Evolutionary conservation across 2,329 filamentous ascomycete species (phyloP).

Genomic region (Plectosphaerella plurivora): DNA sequence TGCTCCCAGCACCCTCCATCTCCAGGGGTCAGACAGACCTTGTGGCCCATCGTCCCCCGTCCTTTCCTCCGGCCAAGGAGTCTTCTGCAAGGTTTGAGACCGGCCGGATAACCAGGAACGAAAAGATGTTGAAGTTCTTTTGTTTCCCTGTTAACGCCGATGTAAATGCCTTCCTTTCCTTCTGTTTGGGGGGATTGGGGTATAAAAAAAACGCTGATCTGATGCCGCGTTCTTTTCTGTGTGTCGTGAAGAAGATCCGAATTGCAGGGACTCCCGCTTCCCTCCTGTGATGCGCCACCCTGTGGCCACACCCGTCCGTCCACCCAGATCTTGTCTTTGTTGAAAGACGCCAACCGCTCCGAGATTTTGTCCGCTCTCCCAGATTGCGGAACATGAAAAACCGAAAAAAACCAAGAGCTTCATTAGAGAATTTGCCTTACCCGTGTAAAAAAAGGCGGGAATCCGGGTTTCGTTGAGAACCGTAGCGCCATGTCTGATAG

Average conservation of each 20-base stretch:
- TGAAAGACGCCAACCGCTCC: slow-evolving; percentile 39
- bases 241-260: slow-evolving; percentile 3
- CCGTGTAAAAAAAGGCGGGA: slow-evolving; percentile 10
- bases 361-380: slow-evolving; percentile 9
- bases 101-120: slow-evolving; percentile 35
- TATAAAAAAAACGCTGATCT: slow-evolving; percentile 22
- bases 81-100: slow-evolving; percentile 10
- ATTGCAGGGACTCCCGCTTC: not conserved
- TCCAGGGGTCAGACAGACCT: not conserved
- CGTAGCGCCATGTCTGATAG: slow-evolving; percentile 12
- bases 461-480: slow-evolving; percentile 16
- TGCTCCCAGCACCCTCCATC: not conserved
- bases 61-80: slow-evolving; percentile 3
- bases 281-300: too few relatives aligned
- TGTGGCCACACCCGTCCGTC: slow-evolving; percentile 3
- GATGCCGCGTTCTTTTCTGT: too few relatives aligned
- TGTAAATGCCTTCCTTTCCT: slow-evolving; percentile 12
- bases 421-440: slow-evolving; percentile 10
- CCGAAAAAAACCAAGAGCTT: slow-evolving; percentile 6
- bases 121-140: slow-evolving; percentile 47
- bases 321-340: slow-evolving; percentile 31
- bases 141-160: slow-evolving; percentile 37
- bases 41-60: not conserved
- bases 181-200: slow-evolving; percentile 13
- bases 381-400: slow-evolving; percentile 8